Conservation (phyloP, 2,329 filamentous ascomycete species). For the Trichophyton rubrum region DNA sequence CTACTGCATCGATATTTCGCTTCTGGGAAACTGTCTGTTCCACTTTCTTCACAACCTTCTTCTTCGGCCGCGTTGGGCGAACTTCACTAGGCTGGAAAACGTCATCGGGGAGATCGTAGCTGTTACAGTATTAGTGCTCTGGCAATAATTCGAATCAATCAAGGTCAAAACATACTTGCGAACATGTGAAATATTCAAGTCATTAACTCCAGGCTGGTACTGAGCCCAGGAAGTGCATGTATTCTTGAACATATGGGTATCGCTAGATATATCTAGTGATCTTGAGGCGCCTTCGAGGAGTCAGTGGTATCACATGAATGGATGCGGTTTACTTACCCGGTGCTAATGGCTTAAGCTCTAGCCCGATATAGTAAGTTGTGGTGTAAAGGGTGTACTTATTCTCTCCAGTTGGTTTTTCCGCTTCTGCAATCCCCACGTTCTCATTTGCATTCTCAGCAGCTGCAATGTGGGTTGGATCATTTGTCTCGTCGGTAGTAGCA, state of each 20-base stretch:
- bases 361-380: slow-evolving; percentile 85
- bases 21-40: slow-evolving; percentile 24
- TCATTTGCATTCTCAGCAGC: slow-evolving; percentile 34
- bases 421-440: slow-evolving; percentile 28
- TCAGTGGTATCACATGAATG: slow-evolving; percentile 20
- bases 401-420: slow-evolving; percentile 26
- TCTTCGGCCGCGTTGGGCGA: slow-evolving; percentile 49
- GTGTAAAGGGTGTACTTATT: slow-evolving; percentile 56
- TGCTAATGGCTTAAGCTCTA: slow-evolving; percentile 61
- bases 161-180: slow-evolving; percentile 54
- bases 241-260: slow-evolving; percentile 78
- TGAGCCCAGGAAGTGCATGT: slow-evolving; percentile 63
- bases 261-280: slow-evolving; percentile 49
- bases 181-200: slow-evolving; percentile 68
- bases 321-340: slow-evolving; percentile 46
- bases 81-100: slow-evolving; percentile 70
- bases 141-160: not conserved
- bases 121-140: slow-evolving; percentile 29
- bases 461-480: slow-evolving; percentile 38
- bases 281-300: slow-evolving; percentile 31
- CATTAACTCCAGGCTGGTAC: slow-evolving; percentile 63
- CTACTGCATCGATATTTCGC: slow-evolving; percentile 28
- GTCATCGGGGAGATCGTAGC: slow-evolving; percentile 77
- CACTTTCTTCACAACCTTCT: slow-evolving; percentile 34
- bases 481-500: slow-evolving; percentile 40